Percentiles rank a stretch among this genome's conserved stretches.
phyloP scores from a whole-genome alignment of 495 filamentous ascomycete genomes.

The Chaetomium fimeti region DNA sequence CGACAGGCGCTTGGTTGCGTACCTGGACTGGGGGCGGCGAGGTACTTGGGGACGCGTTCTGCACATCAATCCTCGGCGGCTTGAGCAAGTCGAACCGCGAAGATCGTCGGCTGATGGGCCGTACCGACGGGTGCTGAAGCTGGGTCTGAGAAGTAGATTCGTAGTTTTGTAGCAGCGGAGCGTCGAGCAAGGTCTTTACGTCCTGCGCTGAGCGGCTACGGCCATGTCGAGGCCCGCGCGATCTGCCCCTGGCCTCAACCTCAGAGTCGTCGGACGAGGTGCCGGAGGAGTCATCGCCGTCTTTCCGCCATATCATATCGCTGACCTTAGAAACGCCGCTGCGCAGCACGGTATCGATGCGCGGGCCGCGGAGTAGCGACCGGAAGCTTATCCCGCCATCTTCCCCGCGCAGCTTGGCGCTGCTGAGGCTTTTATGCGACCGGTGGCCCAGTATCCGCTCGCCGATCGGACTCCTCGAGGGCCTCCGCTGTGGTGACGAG shows the following conservation, averaged over 20 bases:
- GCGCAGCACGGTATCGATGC: slow-evolving; percentile 49
- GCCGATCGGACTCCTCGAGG: slow-evolving; percentile 43
- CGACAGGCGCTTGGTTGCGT: slow-evolving; percentile 31
- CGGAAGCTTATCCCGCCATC: slow-evolving; percentile 42
- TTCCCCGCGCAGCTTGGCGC: slow-evolving; percentile 41
- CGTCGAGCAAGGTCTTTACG: slow-evolving; percentile 40
- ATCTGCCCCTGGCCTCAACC: slow-evolving; percentile 38
- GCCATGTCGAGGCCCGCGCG: slow-evolving; percentile 30
- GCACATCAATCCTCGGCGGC: slow-evolving; percentile 62
- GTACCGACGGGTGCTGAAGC: slow-evolving; percentile 29
- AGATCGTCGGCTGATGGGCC: slow-evolving; percentile 41
- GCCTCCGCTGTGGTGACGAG: slow-evolving; percentile 31
- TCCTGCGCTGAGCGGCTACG: slow-evolving; percentile 28
- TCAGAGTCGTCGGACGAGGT: slow-evolving; percentile 47
- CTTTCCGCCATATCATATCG: slow-evolving; percentile 50
- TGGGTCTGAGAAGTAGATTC: slow-evolving; percentile 19
- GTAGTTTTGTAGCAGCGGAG: slow-evolving; percentile 39
- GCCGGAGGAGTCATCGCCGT: slow-evolving; percentile 35
- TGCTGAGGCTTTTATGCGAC: slow-evolving; percentile 42
- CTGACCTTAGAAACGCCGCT: slow-evolving; percentile 51
- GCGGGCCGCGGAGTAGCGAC: slow-evolving; percentile 46
- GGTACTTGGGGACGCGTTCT: slow-evolving; percentile 47
- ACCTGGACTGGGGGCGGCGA: slow-evolving; percentile 36
- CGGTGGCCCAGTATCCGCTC: slow-evolving; percentile 36
- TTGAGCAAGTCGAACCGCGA: slow-evolving; percentile 56